Conservation (phyloP, 108 stramenopile genomes). For the Bacterosira constricta region DNA sequence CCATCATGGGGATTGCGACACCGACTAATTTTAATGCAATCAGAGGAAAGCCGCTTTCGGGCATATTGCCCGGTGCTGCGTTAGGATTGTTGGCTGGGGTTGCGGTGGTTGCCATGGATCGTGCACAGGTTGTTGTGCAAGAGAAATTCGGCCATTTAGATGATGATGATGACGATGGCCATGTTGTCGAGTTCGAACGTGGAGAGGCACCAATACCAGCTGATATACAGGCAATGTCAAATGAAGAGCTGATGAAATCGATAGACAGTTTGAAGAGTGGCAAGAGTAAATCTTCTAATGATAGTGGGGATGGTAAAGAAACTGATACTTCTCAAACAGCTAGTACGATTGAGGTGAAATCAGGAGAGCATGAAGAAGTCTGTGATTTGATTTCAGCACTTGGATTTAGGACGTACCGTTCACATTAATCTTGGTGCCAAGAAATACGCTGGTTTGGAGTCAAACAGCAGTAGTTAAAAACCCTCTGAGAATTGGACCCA, state of each 20-base stretch:
- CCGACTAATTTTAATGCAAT: background rate
- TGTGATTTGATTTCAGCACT: background rate
- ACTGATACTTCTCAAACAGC: background rate
- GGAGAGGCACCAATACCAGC: slow-evolving; percentile 18
- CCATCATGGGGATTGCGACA: slow-evolving; percentile 9
- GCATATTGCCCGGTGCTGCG: slow-evolving; percentile 43
- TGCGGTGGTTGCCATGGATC: slow-evolving; percentile 27
- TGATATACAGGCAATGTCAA: slow-evolving; percentile 41
- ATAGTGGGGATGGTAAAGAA: too few relatives aligned
- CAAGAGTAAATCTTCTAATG: too few relatives aligned
- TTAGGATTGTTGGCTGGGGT: slow-evolving; percentile 45
- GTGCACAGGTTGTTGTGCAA: slow-evolving; percentile 1
- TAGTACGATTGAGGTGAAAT: background rate
- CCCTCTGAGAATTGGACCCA: too few relatives aligned
- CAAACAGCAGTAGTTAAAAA: background rate
- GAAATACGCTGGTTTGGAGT: background rate
- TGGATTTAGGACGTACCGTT: slow-evolving; percentile 12
- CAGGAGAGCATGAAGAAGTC: background rate
- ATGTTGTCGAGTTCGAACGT: background rate
- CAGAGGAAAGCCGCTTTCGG: slow-evolving; percentile 22
- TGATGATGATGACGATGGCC: slow-evolving; percentile 14
- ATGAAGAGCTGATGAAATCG: slow-evolving; percentile 28
- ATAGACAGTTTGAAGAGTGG: slow-evolving; percentile 27
- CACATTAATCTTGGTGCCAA: background rate
- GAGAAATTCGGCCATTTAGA: slow-evolving; percentile 11